Conservation (phyloP, 164 flowering plant species). For the Euptelea pleiosperma region DNA sequence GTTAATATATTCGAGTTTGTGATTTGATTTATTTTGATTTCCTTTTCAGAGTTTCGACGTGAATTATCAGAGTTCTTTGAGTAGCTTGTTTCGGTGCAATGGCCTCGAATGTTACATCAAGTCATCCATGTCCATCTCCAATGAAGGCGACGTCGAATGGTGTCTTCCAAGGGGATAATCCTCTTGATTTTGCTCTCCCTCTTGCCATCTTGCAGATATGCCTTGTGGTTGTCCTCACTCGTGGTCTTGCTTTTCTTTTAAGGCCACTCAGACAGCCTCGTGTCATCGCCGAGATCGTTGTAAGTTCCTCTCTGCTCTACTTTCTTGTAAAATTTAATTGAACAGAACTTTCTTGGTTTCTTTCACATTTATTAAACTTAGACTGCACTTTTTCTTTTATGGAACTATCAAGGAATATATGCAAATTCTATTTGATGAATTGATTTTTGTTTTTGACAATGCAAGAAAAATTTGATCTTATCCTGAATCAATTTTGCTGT, state of each 20-base stretch:
- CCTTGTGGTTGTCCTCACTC: slow-evolving; percentile 53
- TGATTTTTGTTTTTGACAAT: no score
- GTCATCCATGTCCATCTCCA: slow-evolving; percentile 35
- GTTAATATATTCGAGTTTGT: no score
- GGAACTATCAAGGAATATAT: no score
- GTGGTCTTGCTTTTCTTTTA: slow-evolving; percentile 54
- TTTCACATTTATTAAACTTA: no score
- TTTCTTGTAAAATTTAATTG: no score
- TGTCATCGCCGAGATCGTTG: slow-evolving; percentile 81
- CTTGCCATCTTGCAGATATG: slow-evolving; percentile 74
- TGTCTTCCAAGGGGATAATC: slow-evolving; percentile 72
- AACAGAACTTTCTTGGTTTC: no score
- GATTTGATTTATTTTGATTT: not conserved
- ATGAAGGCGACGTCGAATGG: slow-evolving; percentile 87
- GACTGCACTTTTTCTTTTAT: no score
- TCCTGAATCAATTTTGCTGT: no score
- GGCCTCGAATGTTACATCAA: slow-evolving; percentile 10
- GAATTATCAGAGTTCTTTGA: not conserved
- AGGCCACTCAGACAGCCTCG: slow-evolving; percentile 84
- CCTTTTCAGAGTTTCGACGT: not conserved
- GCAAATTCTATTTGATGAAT: no score
- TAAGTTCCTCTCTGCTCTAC: slow-evolving; percentile 30
- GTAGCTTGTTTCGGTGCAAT: slow-evolving; percentile 5
- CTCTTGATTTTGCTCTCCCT: slow-evolving; percentile 73
- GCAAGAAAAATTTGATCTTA: no score